These are phyloP conservation scores for Cyberlindnera euphorbiae DNA, from an alignment of 805 yeast genomes.

Conservation along the genomic window DNA sequence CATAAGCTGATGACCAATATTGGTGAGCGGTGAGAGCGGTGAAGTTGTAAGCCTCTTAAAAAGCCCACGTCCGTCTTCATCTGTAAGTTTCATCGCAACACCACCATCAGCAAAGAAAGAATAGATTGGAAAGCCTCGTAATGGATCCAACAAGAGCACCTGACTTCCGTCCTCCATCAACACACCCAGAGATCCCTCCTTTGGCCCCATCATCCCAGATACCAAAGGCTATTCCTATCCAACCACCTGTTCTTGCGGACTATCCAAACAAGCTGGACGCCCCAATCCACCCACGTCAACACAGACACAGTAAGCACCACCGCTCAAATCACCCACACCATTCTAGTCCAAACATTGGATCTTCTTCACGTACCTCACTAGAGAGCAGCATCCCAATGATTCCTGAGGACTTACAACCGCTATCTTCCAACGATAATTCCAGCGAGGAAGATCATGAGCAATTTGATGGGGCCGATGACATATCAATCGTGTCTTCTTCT, in stretches of 20 bases:
- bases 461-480: conserved; percentile 12
- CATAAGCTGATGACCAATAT: conserved; percentile 11
- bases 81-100: too few species aligned
- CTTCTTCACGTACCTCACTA: conserved; percentile 16
- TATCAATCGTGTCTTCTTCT: conserved; percentile 18
- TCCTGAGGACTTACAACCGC: conserved; percentile 55
- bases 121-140: background rate
- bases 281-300: conserved; percentile 48
- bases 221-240: conserved; percentile 73
- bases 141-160: conserved; percentile 97
- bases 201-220: conserved; percentile 63
- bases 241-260: conserved; percentile 75
- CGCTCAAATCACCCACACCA: conserved; percentile 8
- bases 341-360: background rate
- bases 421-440: conserved; percentile 39
- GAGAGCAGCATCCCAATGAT: conserved; percentile 43
- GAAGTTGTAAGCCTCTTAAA: too few species aligned
- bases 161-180: conserved; percentile 80
- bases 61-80: too few species aligned
- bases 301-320: conserved; percentile 24
- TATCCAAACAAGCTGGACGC: conserved; percentile 67
- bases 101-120: background rate
- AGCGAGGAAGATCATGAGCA: conserved; percentile 29
- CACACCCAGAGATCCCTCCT: conserved; percentile 45
- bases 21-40: background rate